Conservation (phyloP, 208 protist species). For the Leishmania amazonensis region DNA sequence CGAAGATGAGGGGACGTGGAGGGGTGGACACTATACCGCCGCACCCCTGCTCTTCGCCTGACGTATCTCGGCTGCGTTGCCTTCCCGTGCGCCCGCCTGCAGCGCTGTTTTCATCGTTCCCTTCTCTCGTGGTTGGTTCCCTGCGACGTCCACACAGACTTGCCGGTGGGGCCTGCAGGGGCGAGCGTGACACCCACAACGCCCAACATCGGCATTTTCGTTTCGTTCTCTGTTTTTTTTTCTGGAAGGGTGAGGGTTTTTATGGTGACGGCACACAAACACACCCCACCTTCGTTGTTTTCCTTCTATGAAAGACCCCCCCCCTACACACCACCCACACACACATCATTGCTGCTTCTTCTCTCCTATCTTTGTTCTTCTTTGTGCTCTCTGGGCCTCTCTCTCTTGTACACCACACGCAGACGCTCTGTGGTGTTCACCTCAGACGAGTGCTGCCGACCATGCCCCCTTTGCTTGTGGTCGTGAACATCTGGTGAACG, state of each 20-base stretch:
- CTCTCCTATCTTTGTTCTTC: not conserved
- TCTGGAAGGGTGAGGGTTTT: not conserved
- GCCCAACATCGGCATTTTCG: no score
- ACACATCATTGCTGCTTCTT: not conserved
- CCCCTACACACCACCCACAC: no score
- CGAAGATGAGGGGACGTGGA: not conserved
- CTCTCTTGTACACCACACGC: not conserved
- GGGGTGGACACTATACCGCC: not conserved
- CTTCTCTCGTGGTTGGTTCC: not conserved
- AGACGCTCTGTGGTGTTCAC: not conserved
- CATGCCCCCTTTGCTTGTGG: not conserved
- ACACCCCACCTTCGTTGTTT: not conserved
- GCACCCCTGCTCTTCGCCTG: not conserved
- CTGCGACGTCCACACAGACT: not conserved
- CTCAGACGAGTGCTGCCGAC: not conserved
- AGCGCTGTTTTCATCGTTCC: not conserved
- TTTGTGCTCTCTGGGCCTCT: not conserved
- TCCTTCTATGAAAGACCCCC: no score
- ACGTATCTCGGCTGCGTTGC: not conserved
- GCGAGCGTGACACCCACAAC: not conserved
- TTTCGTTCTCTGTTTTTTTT: not conserved
- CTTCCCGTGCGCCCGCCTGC: not conserved
- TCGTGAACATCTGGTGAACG: not conserved
- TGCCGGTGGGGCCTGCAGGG: not conserved
- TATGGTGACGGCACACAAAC: not conserved